Evolutionary conservation across 192 early-diverging fungal genomes (phyloP).

Genomic region (Umbelopsis sp.): DNA sequence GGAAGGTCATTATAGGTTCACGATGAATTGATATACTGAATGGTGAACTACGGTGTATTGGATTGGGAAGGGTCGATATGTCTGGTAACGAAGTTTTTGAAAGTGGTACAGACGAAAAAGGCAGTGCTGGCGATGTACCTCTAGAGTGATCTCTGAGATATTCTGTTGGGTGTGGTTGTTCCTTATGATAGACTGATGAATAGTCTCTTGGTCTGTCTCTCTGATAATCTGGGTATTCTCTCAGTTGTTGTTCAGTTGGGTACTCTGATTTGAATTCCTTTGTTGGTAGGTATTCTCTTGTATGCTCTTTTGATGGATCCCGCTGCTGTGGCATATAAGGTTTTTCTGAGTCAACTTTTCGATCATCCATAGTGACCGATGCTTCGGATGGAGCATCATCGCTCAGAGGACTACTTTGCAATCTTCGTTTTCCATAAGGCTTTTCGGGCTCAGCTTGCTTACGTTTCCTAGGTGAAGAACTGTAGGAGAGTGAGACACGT

Average conservation of each 20-base stretch:
- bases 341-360: not conserved
- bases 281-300: not conserved
- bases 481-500: not conserved
- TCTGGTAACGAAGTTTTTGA: not conserved
- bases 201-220: too few relatives aligned
- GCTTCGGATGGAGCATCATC: not conserved
- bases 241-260: too few relatives aligned
- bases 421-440: not conserved
- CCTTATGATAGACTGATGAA: too few relatives aligned
- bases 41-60: not conserved
- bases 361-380: not conserved
- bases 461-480: slow-evolving; percentile 4
- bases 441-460: not conserved
- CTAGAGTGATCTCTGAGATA: too few relatives aligned
- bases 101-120: not conserved
- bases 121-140: not conserved
- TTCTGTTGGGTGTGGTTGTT: too few relatives aligned
- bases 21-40: slow-evolving; percentile 1
- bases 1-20: not conserved
- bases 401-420: not conserved
- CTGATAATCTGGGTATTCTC: too few relatives aligned
- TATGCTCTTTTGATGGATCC: too few relatives aligned
- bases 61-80: not conserved
- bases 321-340: too few relatives aligned
- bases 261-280: too few relatives aligned